Percentiles rank a stretch among this genome's conserved stretches.
These are phyloP conservation scores for Nannizzia gypsea DNA, from an alignment of 2,329 filamentous ascomycete species.

Conservation along the genomic window DNA sequence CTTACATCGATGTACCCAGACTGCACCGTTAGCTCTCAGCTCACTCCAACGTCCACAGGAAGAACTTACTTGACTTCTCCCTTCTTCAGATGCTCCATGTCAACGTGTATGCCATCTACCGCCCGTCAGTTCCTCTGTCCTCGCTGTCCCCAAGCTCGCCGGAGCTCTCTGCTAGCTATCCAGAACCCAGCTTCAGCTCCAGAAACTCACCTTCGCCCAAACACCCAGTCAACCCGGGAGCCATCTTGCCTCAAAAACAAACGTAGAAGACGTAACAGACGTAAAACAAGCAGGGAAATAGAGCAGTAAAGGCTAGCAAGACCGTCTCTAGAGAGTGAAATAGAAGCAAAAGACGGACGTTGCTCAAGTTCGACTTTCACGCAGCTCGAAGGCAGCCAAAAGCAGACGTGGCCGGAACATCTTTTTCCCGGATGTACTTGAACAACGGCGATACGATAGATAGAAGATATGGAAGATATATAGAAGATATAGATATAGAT, in stretches of 20 bases:
- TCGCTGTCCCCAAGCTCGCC: conserved; percentile 14
- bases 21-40: conserved; percentile 40
- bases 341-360: too few species aligned
- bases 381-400: neutral
- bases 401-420: neutral
- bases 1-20: conserved; percentile 94
- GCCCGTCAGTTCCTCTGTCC: conserved; percentile 14
- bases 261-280: neutral
- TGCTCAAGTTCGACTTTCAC: too few species aligned
- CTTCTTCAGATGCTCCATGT: conserved; percentile 98
- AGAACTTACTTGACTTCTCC: conserved; percentile 88
- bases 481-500: neutral
- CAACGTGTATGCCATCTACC: conserved; percentile 96
- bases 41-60: neutral
- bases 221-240: conserved; percentile 13
- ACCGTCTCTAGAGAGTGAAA: too few species aligned
- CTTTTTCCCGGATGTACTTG: neutral
- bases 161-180: neutral
- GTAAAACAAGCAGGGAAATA: neutral
- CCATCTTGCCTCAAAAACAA: conserved; percentile 8
- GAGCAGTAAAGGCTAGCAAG: neutral
- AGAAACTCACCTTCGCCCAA: conserved; percentile 16
- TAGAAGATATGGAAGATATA: neutral
- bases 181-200: neutral
- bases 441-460: neutral